Evolutionary conservation across 139 green algal species (phyloP), one percentile per base, ranked within the genome.

Genomic region (Tetratostichococcus sp.): DNA sequence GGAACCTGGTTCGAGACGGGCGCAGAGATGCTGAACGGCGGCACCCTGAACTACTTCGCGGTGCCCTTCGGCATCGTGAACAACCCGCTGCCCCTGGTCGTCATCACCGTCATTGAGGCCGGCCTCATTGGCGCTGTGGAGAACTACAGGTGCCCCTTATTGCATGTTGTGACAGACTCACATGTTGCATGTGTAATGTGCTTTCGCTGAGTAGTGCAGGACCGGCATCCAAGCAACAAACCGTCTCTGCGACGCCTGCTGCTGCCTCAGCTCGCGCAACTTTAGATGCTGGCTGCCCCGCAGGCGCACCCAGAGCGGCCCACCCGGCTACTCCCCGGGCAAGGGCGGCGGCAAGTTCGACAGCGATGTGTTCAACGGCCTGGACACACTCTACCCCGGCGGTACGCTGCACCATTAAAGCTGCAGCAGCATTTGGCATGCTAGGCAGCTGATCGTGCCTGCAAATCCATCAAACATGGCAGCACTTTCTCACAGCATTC

Each of bases 31-130:
- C 86, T 97, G 35, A 91, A 94, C 81, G 92, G 91, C 67, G 91
- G 92, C 83, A 96, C 89, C 77, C 86, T 98, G 42, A 94, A 98
- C 90, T 98, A 96, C 86, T 95, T 96, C 77, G 94, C 91, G 25
- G 89, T 98, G 77, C 93, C 93, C 31, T 97, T 87, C 80, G 90
- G 80, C 74, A 86, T 97, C 69, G 58, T 97, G 8, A 76, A 76
- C 83, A 97, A 98, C 90, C 92, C 92, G 21, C 92, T 98, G 82
- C 93, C 93, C 39, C 87, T 98, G 70, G 78, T 94, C 58, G 76
- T 80, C 22, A 90, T 97, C 23, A 83, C 89, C 70, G 88, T 79
- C 34, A 85, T 95, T 35, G 85, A 98, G 83, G 86, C 92, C 1
- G 92, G 70, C 22, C 91, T 98, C 23, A 87, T 98, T 80, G 93